Evolutionary conservation across 2,329 filamentous ascomycete genomes (phyloP).

Genomic region (Capronia americana): DNA sequence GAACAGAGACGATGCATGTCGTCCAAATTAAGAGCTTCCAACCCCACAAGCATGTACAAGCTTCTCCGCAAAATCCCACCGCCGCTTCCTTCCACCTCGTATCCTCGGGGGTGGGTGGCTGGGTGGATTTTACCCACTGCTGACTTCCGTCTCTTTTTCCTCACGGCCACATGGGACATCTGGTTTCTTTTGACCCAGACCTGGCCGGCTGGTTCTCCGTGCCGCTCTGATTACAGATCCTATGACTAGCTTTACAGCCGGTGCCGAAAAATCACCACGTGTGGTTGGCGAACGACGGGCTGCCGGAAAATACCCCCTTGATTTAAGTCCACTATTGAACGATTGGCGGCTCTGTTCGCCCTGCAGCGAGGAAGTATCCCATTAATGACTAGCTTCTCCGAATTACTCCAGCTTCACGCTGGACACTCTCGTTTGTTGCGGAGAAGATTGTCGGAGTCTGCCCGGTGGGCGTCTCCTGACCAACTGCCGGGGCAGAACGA

Average conservation of each 20-base stretch:
- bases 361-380: not conserved
- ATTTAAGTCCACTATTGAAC: not conserved
- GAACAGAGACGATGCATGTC: not conserved
- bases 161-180: not conserved
- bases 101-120: not conserved
- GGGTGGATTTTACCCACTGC: conserved; percentile 25
- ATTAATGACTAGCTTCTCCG: conserved; percentile 13
- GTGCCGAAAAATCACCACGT: conserved; percentile 10
- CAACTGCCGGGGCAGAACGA: conserved; percentile 32
- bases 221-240: not conserved
- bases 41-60: not conserved
- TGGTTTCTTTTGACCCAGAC: not conserved
- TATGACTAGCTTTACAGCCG: not conserved
- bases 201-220: not conserved
- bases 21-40: conserved; percentile 9
- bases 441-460: conserved; percentile 20
- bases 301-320: conserved; percentile 19
- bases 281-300: not conserved
- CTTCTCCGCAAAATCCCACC: conserved; percentile 19
- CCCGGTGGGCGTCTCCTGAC: conserved; percentile 17
- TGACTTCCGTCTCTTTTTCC: not conserved
- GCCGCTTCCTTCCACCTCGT: conserved; percentile 5
- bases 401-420: conserved; percentile 2
- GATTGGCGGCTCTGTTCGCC: conserved; percentile 5
- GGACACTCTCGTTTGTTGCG: conserved; percentile 13